Evolutionary conservation across 1,284 basidiomycete species (phyloP).

Genomic region (Papiliotrema nemorosa): DNA sequence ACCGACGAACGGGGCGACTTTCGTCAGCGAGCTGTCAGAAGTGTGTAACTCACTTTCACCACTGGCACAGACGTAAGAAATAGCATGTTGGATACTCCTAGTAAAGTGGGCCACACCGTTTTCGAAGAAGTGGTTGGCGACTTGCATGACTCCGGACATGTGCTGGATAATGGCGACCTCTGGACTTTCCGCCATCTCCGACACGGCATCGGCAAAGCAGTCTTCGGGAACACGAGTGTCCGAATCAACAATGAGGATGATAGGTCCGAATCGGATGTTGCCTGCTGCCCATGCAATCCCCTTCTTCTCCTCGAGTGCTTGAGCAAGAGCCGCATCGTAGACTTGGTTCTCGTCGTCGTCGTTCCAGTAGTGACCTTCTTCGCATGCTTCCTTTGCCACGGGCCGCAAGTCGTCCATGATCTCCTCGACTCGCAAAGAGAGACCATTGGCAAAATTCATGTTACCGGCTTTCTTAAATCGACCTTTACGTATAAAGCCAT

Average conservation of each 20-base stretch:
- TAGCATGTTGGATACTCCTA: conserved; percentile 59
- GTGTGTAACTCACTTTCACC: conserved; percentile 53
- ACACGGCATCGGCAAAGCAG: conserved; percentile 77
- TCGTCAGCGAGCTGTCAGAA: background rate
- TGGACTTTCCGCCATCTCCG: conserved; percentile 40
- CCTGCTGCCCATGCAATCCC: conserved; percentile 52
- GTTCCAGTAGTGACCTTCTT: conserved; percentile 24
- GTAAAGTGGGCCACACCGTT: conserved; percentile 81
- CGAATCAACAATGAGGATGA: conserved; percentile 70
- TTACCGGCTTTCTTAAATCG: conserved; percentile 77
- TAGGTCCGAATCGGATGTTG: conserved; percentile 54
- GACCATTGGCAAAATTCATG: conserved; percentile 75
- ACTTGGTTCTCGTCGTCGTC: conserved; percentile 36
- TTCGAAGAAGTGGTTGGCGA: conserved; percentile 76
- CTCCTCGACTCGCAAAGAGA: conserved; percentile 71
- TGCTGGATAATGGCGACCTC: conserved; percentile 36
- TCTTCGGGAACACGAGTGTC: conserved; percentile 82
- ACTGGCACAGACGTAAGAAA: conserved; percentile 65
- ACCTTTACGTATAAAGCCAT: conserved; percentile 74
- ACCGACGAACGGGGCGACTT: conserved; percentile 71
- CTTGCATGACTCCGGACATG: conserved; percentile 63
- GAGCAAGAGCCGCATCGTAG: conserved; percentile 37
- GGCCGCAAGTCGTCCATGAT: conserved; percentile 57
- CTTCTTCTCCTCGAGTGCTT: conserved; percentile 56
- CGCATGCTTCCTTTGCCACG: conserved; percentile 25